A percentile compares a stretch with the other conserved stretches of the same genome.
Evolutionary conservation across 2,329 filamentous ascomycete species (phyloP).

Genomic region (Chaetomiaceae sp.): DNA sequence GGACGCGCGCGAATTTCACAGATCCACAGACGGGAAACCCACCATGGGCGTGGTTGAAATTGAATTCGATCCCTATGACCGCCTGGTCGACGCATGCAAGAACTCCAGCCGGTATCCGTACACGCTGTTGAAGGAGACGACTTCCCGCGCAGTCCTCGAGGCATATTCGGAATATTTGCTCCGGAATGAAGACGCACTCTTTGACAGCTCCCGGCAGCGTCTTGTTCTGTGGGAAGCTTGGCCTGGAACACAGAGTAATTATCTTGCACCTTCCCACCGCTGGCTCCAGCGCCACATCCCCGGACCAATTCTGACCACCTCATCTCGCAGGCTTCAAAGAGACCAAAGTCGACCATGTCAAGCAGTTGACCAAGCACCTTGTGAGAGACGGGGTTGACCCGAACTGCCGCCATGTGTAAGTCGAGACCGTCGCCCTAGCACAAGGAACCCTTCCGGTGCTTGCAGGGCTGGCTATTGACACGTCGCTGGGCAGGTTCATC

Average conservation of each 20-base stretch:
- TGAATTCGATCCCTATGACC: not conserved
- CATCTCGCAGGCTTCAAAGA: not conserved
- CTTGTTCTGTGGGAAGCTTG: slow-evolving; percentile 4
- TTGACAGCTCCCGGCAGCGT: not conserved
- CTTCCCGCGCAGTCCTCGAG: not conserved
- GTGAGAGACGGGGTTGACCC: not conserved
- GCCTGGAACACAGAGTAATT: not conserved
- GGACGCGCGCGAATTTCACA: no score
- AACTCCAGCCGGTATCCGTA: not conserved
- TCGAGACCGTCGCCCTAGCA: not conserved
- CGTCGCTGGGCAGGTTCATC: slow-evolving; percentile 6
- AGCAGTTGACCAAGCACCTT: not conserved
- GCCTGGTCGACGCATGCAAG: not conserved
- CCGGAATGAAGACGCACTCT: not conserved
- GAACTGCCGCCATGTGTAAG: slow-evolving; percentile 2
- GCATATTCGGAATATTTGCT: not conserved
- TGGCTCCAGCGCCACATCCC: not conserved
- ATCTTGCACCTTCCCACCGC: not conserved
- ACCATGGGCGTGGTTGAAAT: no score
- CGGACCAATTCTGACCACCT: not conserved
- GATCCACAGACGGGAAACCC: no score
- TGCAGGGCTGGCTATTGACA: not conserved
- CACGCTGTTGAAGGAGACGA: not conserved
- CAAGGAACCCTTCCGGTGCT: no score
- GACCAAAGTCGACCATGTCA: not conserved